Conservation (phyloP, 73 alveolate species). For the Tetrahymena malaccensis region DNA sequence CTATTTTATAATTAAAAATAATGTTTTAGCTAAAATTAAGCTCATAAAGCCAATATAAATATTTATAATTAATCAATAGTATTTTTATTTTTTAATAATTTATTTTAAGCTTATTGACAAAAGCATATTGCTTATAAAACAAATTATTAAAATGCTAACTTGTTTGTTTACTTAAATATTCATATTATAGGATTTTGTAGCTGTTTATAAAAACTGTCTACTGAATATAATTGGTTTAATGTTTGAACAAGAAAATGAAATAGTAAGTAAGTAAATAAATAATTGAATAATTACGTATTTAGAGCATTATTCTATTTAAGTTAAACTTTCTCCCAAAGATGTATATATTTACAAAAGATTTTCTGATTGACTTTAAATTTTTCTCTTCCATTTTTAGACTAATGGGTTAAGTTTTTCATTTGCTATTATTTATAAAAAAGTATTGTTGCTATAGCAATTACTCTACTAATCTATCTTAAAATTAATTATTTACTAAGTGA, state of each 20-base stretch:
- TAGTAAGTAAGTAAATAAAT: too few relatives aligned
- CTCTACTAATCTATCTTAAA: not conserved
- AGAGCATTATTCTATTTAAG: not conserved
- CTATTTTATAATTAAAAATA: not conserved
- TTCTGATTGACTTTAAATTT: not conserved
- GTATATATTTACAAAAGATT: not conserved
- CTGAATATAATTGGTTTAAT: not conserved
- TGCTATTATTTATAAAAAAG: not conserved
- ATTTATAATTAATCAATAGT: too few relatives aligned
- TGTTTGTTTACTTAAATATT: too few relatives aligned
- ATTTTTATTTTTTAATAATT: too few relatives aligned
- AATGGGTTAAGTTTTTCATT: not conserved
- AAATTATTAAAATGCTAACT: too few relatives aligned
- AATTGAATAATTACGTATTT: not conserved
- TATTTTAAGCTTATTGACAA: too few relatives aligned
- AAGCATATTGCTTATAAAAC: too few relatives aligned
- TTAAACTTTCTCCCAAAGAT: not conserved
- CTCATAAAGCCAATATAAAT: not conserved
- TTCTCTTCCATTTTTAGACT: not conserved
- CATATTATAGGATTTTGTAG: not conserved
- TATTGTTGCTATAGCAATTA: not conserved
- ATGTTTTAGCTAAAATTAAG: not conserved
- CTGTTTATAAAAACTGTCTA: not conserved
- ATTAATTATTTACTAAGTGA: not conserved
- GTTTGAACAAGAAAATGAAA: too few relatives aligned